These are phyloP conservation scores for Boletus semigastroideus DNA, from an alignment of 1,284 basidiomycete species.

Conservation along the genomic window DNA sequence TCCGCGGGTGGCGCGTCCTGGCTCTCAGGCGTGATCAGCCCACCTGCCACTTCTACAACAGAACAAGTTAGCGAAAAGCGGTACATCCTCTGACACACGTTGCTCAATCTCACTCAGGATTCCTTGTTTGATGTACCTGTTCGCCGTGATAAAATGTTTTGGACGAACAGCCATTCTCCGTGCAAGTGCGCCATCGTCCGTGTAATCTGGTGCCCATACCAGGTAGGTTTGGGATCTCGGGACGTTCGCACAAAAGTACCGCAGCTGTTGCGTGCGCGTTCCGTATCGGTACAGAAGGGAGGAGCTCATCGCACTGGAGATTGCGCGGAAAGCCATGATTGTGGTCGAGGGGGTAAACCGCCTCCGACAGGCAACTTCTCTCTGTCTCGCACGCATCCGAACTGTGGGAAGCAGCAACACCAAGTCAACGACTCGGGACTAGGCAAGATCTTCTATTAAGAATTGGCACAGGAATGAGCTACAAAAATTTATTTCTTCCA, in stretches of 20 bases:
- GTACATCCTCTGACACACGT: slow-evolving; percentile 1
- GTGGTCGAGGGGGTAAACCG: background rate
- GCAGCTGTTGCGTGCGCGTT: slow-evolving; percentile 1
- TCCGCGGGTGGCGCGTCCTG: slow-evolving; percentile 33
- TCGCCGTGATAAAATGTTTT: slow-evolving; percentile 43
- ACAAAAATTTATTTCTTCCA: background rate
- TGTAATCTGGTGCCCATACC: slow-evolving; percentile 55
- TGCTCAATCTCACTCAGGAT: slow-evolving; percentile 25
- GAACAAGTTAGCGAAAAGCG: slow-evolving; percentile 6
- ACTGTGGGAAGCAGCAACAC: slow-evolving; percentile 1
- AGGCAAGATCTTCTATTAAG: background rate
- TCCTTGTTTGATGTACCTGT: slow-evolving; percentile 41
- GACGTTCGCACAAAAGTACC: slow-evolving; percentile 13
- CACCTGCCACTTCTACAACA: slow-evolving; percentile 46
- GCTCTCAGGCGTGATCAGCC: slow-evolving; percentile 44
- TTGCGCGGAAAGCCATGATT: background rate
- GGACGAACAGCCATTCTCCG: slow-evolving; percentile 48
- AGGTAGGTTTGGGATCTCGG: slow-evolving; percentile 38
- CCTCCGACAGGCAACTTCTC: background rate
- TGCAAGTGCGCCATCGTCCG: slow-evolving; percentile 47
- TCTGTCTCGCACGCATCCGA: background rate
- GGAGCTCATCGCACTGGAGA: slow-evolving; percentile 1
- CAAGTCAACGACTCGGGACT: background rate
- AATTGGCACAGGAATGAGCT: background rate
- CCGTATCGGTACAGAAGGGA: background rate